Evolutionary conservation across 805 yeast species (phyloP).

Genomic region (Ogataea sp.): DNA sequence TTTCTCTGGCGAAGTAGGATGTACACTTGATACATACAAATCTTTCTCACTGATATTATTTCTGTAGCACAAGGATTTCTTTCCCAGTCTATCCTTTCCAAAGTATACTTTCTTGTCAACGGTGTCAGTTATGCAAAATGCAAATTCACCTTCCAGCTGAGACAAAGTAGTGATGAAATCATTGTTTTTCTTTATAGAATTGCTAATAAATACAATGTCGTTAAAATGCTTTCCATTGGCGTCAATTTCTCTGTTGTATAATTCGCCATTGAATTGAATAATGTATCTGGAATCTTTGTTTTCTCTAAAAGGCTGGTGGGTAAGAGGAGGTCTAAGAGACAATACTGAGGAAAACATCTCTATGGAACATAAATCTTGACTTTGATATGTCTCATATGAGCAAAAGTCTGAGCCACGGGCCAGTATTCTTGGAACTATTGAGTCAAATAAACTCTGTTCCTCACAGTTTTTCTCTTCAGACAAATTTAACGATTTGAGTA

Average conservation of each 20-base stretch:
- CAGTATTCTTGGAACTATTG: conserved; percentile 35
- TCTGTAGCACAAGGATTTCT: conserved; percentile 59
- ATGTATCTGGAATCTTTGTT: conserved; percentile 23
- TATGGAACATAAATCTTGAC: conserved; percentile 6
- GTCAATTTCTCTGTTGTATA: conserved; percentile 55
- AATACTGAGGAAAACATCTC: conserved; percentile 64
- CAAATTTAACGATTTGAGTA: conserved; percentile 6
- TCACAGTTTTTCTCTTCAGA: conserved; percentile 8
- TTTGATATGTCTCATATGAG: conserved; percentile 14
- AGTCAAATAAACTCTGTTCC: conserved; percentile 16
- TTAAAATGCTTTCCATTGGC: conserved; percentile 27
- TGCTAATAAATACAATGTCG: conserved; percentile 53
- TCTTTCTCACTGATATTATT: conserved; percentile 21
- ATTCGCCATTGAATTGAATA: conserved; percentile 86
- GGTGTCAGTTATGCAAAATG: conserved; percentile 49
- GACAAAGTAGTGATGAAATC: conserved; percentile 36
- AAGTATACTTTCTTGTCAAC: conserved; percentile 42
- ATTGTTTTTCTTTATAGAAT: conserved; percentile 20
- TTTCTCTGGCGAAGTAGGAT: too few relatives aligned
- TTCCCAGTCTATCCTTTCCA: conserved; percentile 81
- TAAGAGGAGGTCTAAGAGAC: conserved; percentile 72
- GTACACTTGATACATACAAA: conserved; percentile 41
- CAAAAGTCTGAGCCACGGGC: conserved; percentile 62
- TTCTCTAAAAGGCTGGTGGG: conserved; percentile 55
- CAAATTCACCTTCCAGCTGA: conserved; percentile 73